Evolutionary conservation across 805 yeast genomes (phyloP), one percentile per base, ranked within the genome.

Genomic region (Aciculoconidium aculeatum): DNA sequence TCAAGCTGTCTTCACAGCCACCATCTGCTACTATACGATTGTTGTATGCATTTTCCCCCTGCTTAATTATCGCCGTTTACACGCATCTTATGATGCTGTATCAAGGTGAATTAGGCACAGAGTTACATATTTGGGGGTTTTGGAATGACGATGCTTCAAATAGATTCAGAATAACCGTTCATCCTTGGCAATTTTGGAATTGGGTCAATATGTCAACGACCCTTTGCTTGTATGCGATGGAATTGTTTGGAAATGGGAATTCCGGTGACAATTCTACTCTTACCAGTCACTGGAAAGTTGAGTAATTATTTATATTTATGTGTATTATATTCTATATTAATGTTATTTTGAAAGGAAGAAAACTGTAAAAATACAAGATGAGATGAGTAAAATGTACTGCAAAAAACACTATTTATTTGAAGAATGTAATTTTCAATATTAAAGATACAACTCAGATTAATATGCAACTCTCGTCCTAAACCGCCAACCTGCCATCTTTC

Each of bases 131-230:
- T 13, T 77, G 81, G 81, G 75, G 74, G 3, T 62, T 72, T 51
- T 67, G 73, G 72, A 42, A 37, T 15, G 41, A 34, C 21, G 42
- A 39, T 6, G 21, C 28, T 13, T 26, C 30, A 8, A 23, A 35
- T 23, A 47, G 54, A 25, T 41, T 52, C 21, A 37, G 39, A 11
- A 42, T 58, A 9, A 44, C 53, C 5, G 68, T 71, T 15, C 76
- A 78, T 50, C 80, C 95, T n/a, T 82, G 94, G 85, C 87, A 86
- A 46, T 83, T 92, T 51, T 90, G 98, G 97, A 85, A 88, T 46
- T 90, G 97, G 97, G 73, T 84, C 35, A 90, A 90, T 51, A 83
- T 90, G 65, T 77, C 80, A 41, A 70, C 80, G 30, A 82, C 94
- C 7, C 60, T 92, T 33, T 61, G 76, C n/a, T 64, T 92, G 15